Evolutionary conservation across 306 rosid genomes (phyloP), one percentile per base, ranked within the genome.

Genomic region (Carpinus viminea): DNA sequence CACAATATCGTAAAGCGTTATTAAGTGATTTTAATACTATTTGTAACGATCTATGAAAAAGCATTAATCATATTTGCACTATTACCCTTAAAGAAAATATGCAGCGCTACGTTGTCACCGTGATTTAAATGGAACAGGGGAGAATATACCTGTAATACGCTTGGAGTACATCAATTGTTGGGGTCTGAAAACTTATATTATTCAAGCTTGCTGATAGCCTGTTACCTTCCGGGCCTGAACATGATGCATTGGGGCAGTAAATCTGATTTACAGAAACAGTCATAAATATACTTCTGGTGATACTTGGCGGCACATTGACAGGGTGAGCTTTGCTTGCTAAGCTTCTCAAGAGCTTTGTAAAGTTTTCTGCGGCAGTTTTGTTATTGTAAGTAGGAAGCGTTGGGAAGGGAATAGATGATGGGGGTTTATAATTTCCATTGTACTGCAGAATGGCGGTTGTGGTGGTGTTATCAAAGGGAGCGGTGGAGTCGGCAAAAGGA

Each of bases 401-500:
- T 21, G 80, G 86, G 28, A 73, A 70, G 52, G 74, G 53, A 70
- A 71, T 83, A 57, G 78, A 56, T 28, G 79, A 26, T 0, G 61
- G 26, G 13, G 77, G 38, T 12, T 47, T 24, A 55, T 77, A 59
- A 18, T 66, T 75, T 53, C 80, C 80, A 1, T 4, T 59, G 80
- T 90, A 88, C 26, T 84, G 87, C 3, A 86, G 24, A n/a, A 81
- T 85, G 1, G 92, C 89, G 9, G 88, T 85, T 28, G 90, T 20
- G 26, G 84, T 82, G 31, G 68, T 76, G 55, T 86, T 85, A 66
- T 85, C 81, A 5, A 60, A 85, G 38, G 77, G 4, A 68, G 78
- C 60, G 7, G n/a, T 41, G 13, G 47, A 10, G 12, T 65, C 84
- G 43, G 74, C 72, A 73, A 82, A 86, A 43, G 85, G 84, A 12